Base-by-base conservation (phyloP, 176 grass and related monocot genomes). In the Aegilops bicornis region DNA sequence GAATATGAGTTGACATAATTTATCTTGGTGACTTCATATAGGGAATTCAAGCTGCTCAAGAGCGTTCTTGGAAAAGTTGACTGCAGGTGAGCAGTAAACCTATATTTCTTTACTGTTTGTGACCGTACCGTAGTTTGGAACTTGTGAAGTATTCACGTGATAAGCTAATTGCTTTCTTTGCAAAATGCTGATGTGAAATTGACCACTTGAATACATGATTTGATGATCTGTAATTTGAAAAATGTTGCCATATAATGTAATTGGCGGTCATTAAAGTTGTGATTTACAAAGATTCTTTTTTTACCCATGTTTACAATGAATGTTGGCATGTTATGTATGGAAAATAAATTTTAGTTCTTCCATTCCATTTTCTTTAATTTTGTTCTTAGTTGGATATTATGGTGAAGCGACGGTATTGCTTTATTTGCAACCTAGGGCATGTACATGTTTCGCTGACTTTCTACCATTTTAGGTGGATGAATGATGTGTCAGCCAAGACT, bases 41-140 rank as follows among this genome's bases (percentile, higher is more conserved):
- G 97, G 94, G 94, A 61, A 90, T 93, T 71, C 90, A 91, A 69
- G 83, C 90, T 82, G 83, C 92, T 83, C 92, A 99, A 83, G 97
- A 97, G 15, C 93, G 81, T 80, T 63, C 92, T 37, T 94, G 92
- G 92, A 97, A 92, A 93, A 93, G 93, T 79, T 91, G 90, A 82
- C 81, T 37, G 31, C 83, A 84, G 94, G 90, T 94, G 86, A 77
- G 78, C 79, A 79, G 69, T 81, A 39, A 43, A 43, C 10, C 48
- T 25, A 79, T 31, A 24, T 11, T 76, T 76, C 23, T 22, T 67
- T 84, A 27, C 6, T 23, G 3, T 72, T 69, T 78, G 47, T 43
- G 1, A 75, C 16, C 3, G 4, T 77, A n/a, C 25, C 36, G 7
- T 73, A 78, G 52, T 48, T 35, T 72, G 33, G 58, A 68, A 69